These are phyloP conservation scores for Geotrichum carabidarum DNA, from an alignment of 1,139 yeast genomes.

Conservation along the genomic window DNA sequence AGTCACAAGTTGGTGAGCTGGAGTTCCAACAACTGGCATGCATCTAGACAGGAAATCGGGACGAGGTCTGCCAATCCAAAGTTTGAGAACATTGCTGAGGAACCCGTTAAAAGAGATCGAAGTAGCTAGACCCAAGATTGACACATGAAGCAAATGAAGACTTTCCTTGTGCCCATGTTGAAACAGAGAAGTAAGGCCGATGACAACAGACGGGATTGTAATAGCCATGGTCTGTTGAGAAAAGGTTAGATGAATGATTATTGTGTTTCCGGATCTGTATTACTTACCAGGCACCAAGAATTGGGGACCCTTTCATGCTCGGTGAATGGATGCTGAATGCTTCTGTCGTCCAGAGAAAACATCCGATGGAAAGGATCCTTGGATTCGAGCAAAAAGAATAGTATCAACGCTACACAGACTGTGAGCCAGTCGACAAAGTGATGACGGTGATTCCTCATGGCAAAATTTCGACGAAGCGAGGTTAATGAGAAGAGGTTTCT, in stretches of 20 bases:
- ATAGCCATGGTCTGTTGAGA: conserved; percentile 27
- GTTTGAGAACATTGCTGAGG: conserved; percentile 55
- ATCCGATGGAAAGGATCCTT: conserved; percentile 32
- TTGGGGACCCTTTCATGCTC: conserved; percentile 47
- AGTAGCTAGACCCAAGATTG: conserved; percentile 44
- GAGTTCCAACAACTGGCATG: conserved; percentile 43
- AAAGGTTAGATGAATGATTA: not conserved
- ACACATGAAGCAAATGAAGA: conserved; percentile 36
- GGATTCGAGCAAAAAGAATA: conserved; percentile 23
- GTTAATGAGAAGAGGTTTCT: not conserved
- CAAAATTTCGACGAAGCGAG: not conserved
- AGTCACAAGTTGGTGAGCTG: conserved; percentile 44
- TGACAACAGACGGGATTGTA: conserved; percentile 32
- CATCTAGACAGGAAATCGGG: conserved; percentile 78
- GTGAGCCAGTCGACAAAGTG: conserved; percentile 18
- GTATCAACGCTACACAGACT: not conserved
- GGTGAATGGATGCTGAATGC: conserved; percentile 52
- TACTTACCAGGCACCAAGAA: conserved; percentile 27
- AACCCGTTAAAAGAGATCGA: conserved; percentile 44
- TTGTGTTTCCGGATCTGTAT: not conserved
- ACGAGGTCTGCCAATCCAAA: conserved; percentile 70
- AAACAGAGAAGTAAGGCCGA: conserved; percentile 29
- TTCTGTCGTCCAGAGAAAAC: conserved; percentile 33
- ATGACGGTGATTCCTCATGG: conserved; percentile 8
- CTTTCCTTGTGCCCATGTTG: conserved; percentile 27